These are phyloP conservation scores for Suillus plorans DNA, from an alignment of 768 basidiomycete genomes.

Conservation along the genomic window DNA sequence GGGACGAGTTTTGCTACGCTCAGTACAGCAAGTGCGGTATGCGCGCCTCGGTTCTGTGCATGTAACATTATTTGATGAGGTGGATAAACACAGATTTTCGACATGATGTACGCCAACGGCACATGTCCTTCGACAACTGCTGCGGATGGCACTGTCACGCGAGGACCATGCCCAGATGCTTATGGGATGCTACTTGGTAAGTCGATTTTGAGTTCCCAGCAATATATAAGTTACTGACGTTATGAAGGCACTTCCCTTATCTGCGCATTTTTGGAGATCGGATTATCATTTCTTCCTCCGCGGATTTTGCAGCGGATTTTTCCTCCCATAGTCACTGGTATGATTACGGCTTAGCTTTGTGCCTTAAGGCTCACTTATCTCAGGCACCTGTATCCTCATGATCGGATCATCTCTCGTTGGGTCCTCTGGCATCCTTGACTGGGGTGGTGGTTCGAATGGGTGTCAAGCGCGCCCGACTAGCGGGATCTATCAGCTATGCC, in stretches of 20 bases:
- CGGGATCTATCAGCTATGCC: slow-evolving; percentile 73
- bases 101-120: slow-evolving; percentile 75
- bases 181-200: slow-evolving; percentile 76
- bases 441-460: slow-evolving; percentile 82
- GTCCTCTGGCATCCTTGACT: slow-evolving; percentile 70
- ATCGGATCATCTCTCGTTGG: slow-evolving; percentile 81
- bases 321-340: slow-evolving; percentile 78
- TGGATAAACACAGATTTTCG: slow-evolving; percentile 52
- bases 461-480: slow-evolving; percentile 60
- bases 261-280: slow-evolving; percentile 80
- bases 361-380: not conserved
- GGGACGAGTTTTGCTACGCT: slow-evolving; percentile 81
- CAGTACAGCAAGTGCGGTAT: slow-evolving; percentile 66
- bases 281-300: slow-evolving; percentile 71
- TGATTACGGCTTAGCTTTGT: not conserved
- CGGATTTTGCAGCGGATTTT: slow-evolving; percentile 64
- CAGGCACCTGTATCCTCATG: slow-evolving; percentile 76
- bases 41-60: slow-evolving; percentile 15
- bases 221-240: not conserved
- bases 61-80: not conserved
- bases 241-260: slow-evolving; percentile 67
- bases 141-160: slow-evolving; percentile 58
- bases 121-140: slow-evolving; percentile 64
- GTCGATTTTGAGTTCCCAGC: slow-evolving; percentile 8
- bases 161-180: slow-evolving; percentile 71